Evolutionary conservation across 164 flowering plant species (phyloP).

Genomic region (Piper betle): DNA sequence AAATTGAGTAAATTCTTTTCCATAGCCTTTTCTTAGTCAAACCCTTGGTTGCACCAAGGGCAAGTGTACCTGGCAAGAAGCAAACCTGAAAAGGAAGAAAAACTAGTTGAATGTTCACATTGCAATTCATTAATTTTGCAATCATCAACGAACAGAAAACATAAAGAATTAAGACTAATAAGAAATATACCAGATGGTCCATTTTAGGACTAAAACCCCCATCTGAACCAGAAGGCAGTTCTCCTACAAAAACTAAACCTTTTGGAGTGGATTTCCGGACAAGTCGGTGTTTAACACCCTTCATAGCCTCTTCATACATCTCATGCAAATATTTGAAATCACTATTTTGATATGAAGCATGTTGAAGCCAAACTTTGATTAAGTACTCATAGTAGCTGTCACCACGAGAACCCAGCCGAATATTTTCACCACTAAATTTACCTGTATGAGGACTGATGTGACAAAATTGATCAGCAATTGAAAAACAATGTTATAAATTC

Average conservation of each 20-base stretch:
- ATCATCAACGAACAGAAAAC: neutral
- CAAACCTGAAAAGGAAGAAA: slow-evolving; percentile 50
- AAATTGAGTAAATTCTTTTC: slow-evolving; percentile 46
- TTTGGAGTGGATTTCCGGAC: slow-evolving; percentile 74
- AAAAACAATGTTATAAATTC: neutral
- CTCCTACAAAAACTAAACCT: slow-evolving; percentile 89
- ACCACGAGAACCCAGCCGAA: slow-evolving; percentile 96
- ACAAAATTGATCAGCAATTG: neutral
- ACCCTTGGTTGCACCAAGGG: slow-evolving; percentile 98
- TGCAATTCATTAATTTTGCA: neutral
- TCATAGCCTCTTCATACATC: slow-evolving; percentile 93
- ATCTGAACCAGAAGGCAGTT: slow-evolving; percentile 67
- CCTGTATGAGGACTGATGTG: slow-evolving; percentile 74
- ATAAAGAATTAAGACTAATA: neutral
- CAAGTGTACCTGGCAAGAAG: slow-evolving; percentile 93
- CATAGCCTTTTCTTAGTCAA: slow-evolving; percentile 69
- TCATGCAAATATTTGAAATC: slow-evolving; percentile 54
- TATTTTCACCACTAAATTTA: slow-evolving; percentile 80
- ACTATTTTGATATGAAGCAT: slow-evolving; percentile 24
- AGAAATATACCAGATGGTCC: slow-evolving; percentile 86
- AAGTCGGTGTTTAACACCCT: slow-evolving; percentile 79
- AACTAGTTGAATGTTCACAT: neutral
- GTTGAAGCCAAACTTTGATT: slow-evolving; percentile 94
- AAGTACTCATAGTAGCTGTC: slow-evolving; percentile 98
- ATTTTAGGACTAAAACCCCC: slow-evolving; percentile 84